Evolutionary conservation across 164 flowering plant species (phyloP).

Genomic region (Sextonia rubra): DNA sequence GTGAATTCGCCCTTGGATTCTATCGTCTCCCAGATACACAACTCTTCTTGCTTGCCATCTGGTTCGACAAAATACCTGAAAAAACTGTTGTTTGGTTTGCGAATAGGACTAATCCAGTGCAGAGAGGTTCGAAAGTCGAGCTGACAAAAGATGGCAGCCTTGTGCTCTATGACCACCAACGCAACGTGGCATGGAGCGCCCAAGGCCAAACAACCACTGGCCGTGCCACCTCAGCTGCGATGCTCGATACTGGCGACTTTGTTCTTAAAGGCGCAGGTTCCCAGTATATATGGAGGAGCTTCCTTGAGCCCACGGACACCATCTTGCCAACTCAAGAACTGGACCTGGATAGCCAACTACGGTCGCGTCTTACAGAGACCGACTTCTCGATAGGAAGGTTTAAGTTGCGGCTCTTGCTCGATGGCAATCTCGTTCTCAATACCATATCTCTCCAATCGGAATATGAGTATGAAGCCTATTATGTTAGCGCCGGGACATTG

Average conservation of each 20-base stretch:
- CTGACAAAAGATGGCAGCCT: slow-evolving; percentile 19
- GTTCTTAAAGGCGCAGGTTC: not conserved
- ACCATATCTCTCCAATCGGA: not conserved
- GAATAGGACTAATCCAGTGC: slow-evolving; percentile 10
- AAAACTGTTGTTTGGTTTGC: slow-evolving; percentile 39
- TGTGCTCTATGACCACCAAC: slow-evolving; percentile 19
- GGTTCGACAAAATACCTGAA: slow-evolving; percentile 33
- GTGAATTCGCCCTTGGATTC: slow-evolving; percentile 38
- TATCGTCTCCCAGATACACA: not conserved
- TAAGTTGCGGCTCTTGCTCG: not conserved
- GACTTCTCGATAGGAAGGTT: slow-evolving; percentile 33
- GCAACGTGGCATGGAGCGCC: not conserved
- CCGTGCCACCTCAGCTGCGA: not conserved
- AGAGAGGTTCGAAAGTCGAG: slow-evolving; percentile 25
- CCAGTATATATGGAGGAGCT: not conserved
- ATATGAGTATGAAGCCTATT: not conserved
- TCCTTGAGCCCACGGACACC: slow-evolving; percentile 13
- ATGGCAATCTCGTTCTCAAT: slow-evolving; percentile 31
- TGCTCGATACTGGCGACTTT: slow-evolving; percentile 2
- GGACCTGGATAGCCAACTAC: slow-evolving; percentile 7
- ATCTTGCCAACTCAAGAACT: slow-evolving; percentile 32
- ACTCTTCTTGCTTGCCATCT: slow-evolving; percentile 22
- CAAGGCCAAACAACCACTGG: no score
- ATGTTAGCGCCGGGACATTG: not conserved
- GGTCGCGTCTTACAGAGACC: slow-evolving; percentile 5